A percentile compares a stretch with the other conserved stretches of the same genome.
Conservation (phyloP, 1,284 basidiomycete genomes). For the Sutorius eximius region DNA sequence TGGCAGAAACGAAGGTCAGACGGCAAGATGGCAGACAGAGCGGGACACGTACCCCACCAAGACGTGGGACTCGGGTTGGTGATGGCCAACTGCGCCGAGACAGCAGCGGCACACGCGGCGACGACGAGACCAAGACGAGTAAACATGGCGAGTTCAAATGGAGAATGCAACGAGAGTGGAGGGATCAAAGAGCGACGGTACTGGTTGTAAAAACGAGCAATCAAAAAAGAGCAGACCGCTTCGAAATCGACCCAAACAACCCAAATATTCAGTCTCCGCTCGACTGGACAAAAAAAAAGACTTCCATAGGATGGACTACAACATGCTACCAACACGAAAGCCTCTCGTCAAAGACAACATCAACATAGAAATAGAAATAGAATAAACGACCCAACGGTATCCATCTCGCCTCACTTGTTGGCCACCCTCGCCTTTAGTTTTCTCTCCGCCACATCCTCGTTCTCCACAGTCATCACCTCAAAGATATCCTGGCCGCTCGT, state of each 20-base stretch:
- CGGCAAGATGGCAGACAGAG: too few relatives aligned
- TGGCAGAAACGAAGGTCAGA: slow-evolving; percentile 11
- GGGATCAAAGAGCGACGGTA: slow-evolving; percentile 28
- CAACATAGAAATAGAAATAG: neutral
- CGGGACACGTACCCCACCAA: slow-evolving; percentile 49
- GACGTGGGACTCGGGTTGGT: slow-evolving; percentile 37
- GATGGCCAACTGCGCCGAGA: slow-evolving; percentile 37
- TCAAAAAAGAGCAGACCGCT: neutral
- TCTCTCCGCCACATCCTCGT: slow-evolving; percentile 26
- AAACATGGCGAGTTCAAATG: slow-evolving; percentile 37
- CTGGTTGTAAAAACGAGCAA: slow-evolving; percentile 5
- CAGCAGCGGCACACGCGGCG: slow-evolving; percentile 38
- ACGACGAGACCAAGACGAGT: slow-evolving; percentile 36
- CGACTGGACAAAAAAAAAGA: neutral
- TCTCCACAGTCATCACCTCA: slow-evolving; percentile 24
- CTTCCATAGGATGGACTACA: slow-evolving; percentile 7
- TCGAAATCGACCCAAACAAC: slow-evolving; percentile 2
- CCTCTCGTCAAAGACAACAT: slow-evolving; percentile 14
- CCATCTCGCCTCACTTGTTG: slow-evolving; percentile 19
- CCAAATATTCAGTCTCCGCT: slow-evolving; percentile 25
- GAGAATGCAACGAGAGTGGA: slow-evolving; percentile 14
- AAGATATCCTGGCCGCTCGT: slow-evolving; percentile 27
- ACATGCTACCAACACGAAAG: slow-evolving; percentile 10
- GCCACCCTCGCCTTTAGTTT: slow-evolving; percentile 23
- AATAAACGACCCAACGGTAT: slow-evolving; percentile 6